A percentile compares a stretch with the other conserved stretches of the same genome.
Conservation (phyloP, 2,329 filamentous ascomycete species). For the Fusarium albosuccineum region DNA sequence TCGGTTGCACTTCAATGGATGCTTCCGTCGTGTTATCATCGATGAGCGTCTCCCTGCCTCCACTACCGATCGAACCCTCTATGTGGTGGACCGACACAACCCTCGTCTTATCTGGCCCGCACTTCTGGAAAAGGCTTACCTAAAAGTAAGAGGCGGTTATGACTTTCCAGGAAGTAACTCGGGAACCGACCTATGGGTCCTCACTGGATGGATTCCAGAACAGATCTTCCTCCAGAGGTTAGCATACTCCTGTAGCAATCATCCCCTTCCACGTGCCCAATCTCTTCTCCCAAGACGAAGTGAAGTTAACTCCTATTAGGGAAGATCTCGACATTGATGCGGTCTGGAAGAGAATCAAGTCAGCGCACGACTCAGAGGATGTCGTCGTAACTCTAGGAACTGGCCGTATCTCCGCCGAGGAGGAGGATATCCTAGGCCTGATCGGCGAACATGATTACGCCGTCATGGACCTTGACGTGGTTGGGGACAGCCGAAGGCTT, state of each 20-base stretch:
- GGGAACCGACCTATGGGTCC: constrained; percentile 90
- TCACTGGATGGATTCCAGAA: constrained; percentile 97
- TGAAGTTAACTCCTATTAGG: constrained; percentile 54
- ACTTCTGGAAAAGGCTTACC: constrained; percentile 93
- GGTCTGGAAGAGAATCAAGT: constrained; percentile 82
- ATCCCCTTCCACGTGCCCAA: background rate
- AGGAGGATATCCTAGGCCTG: constrained; percentile 85
- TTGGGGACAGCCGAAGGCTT: constrained; percentile 73
- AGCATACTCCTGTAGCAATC: constrained; percentile 19
- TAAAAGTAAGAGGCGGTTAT: constrained; percentile 95
- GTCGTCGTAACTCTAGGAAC: constrained; percentile 93
- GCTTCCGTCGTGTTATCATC: constrained; percentile 86
- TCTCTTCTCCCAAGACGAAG: background rate
- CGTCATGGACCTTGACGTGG: constrained; percentile 80
- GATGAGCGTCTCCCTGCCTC: constrained; percentile 90
- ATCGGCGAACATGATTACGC: constrained; percentile 95
- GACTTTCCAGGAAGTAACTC: constrained; percentile 99
- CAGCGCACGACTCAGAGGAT: constrained; percentile 81
- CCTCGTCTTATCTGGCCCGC: constrained; percentile 90
- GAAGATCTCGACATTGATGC: constrained; percentile 82
- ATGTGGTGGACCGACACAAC: constrained; percentile 89
- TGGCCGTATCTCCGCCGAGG: constrained; percentile 79
- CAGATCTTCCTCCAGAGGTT: constrained; percentile 89
- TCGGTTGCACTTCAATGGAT: constrained; percentile 96
- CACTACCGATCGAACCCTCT: constrained; percentile 79